Evolutionary conservation across 371 early-diverging fungal genomes (phyloP).

Genomic region (Mortierella sp.): DNA sequence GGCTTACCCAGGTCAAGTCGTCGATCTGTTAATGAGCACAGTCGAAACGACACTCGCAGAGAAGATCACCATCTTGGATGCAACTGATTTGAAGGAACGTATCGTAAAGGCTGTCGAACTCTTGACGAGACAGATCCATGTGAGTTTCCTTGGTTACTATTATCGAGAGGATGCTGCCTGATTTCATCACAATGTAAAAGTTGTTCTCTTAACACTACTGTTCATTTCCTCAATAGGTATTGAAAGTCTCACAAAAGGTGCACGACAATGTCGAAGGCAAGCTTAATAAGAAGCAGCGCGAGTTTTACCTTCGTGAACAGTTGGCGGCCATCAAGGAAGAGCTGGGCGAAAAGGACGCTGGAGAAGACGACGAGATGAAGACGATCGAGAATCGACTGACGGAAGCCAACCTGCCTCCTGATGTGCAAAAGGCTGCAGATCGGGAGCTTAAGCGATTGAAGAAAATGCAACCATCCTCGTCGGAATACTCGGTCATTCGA

Average conservation of each 20-base stretch:
- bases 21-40: slow-evolving; percentile 78
- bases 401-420: slow-evolving; percentile 75
- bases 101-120: slow-evolving; percentile 69
- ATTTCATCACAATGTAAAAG: no score
- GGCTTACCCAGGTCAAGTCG: slow-evolving; percentile 69
- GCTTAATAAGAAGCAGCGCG: slow-evolving; percentile 81
- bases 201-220: neutral
- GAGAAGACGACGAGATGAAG: slow-evolving; percentile 70
- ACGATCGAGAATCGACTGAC: slow-evolving; percentile 60
- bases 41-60: slow-evolving; percentile 81
- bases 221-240: slow-evolving; percentile 57
- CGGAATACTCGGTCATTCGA: slow-evolving; percentile 84
- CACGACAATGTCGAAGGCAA: slow-evolving; percentile 84
- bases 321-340: slow-evolving; percentile 86
- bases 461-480: slow-evolving; percentile 77
- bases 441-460: slow-evolving; percentile 80
- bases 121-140: slow-evolving; percentile 83
- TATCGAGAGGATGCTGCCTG: no score
- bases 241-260: slow-evolving; percentile 83
- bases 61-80: slow-evolving; percentile 72
- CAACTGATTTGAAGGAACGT: slow-evolving; percentile 66
- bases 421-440: slow-evolving; percentile 71
- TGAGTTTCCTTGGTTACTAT: no score
- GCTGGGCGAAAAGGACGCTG: slow-evolving; percentile 75
- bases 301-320: slow-evolving; percentile 88